Evolutionary conservation across 352 stramenopile genomes (phyloP).

Genomic region (Saprolegnia diclina): DNA sequence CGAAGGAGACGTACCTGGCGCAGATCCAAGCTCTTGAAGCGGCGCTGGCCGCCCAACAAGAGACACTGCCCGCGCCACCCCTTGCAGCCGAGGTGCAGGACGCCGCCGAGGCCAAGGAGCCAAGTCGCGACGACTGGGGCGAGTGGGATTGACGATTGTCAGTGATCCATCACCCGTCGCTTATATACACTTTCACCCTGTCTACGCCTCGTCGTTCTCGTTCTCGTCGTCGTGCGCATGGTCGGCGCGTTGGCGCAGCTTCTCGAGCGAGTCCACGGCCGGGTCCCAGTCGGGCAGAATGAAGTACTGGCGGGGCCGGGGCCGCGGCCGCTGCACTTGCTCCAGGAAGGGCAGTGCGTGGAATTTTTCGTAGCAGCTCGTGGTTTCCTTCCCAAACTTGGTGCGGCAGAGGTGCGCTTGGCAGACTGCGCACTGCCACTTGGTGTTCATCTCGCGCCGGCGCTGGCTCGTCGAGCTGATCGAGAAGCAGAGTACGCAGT

Average conservation of each 20-base stretch:
- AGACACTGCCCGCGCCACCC: not conserved
- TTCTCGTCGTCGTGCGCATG: not conserved
- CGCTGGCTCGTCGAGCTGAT: conserved; percentile 18
- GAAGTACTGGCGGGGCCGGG: conserved; percentile 10
- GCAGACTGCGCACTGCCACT: conserved; percentile 8
- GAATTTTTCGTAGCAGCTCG: conserved; percentile 22
- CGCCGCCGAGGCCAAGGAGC: conserved; percentile 2
- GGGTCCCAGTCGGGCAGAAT: conserved; percentile 28
- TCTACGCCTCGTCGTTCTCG: not conserved
- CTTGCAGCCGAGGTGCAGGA: not conserved
- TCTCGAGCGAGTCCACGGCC: conserved; percentile 22
- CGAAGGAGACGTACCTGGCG: not conserved
- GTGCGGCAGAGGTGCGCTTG: conserved; percentile 16
- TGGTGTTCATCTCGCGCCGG: conserved; percentile 15
- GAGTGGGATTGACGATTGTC: conserved; percentile 22
- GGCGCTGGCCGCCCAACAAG: not conserved
- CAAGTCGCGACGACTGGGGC: conserved; percentile 18
- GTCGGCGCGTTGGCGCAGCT: conserved; percentile 1
- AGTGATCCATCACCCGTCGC: not conserved
- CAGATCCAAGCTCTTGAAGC: conserved; percentile 7
- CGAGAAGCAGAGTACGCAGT: conserved; percentile 23
- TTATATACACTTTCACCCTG: not conserved
- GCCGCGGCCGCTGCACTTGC: conserved; percentile 3
- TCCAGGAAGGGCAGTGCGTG: conserved; percentile 13
- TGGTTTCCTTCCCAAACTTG: conserved; percentile 20